phyloP scores from a whole-genome alignment of 78 protist species.

The Chrysochromulina parva region DNA sequence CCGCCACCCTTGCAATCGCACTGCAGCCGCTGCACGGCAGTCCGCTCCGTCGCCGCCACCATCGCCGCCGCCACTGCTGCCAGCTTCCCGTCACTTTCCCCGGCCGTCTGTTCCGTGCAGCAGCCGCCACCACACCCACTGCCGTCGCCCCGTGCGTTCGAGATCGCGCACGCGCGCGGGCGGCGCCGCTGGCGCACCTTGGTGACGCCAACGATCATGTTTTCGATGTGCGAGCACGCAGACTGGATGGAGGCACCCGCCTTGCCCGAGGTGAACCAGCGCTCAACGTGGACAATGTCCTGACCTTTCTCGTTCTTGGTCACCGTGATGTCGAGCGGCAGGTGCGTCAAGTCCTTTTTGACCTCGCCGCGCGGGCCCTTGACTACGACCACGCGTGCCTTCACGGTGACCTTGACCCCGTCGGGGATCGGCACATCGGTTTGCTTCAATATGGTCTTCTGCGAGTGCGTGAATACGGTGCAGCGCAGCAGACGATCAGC shows the following conservation, averaged over 20 bases:
- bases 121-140: neutral
- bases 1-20: no score
- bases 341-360: constrained; percentile 82
- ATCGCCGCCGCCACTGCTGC: no score
- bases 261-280: constrained; percentile 90
- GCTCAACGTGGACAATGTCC: constrained; percentile 38
- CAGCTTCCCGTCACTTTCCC: no score
- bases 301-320: neutral
- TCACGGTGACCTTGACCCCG: constrained; percentile 62
- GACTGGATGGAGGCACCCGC: constrained; percentile 90
- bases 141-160: neutral
- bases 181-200: constrained; percentile 33
- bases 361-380: constrained; percentile 96
- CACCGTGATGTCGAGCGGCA: constrained; percentile 66
- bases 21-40: no score
- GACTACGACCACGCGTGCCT: constrained; percentile 83
- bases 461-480: no score
- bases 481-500: no score
- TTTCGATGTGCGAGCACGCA: constrained; percentile 84
- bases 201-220: constrained; percentile 98
- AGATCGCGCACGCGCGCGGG: neutral
- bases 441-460: neutral
- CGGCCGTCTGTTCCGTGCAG: neutral
- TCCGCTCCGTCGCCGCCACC: no score
- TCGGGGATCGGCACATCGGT: neutral